Evolutionary conservation across 495 filamentous ascomycete genomes (phyloP).

Genomic region (Penicilliopsis zonata): DNA sequence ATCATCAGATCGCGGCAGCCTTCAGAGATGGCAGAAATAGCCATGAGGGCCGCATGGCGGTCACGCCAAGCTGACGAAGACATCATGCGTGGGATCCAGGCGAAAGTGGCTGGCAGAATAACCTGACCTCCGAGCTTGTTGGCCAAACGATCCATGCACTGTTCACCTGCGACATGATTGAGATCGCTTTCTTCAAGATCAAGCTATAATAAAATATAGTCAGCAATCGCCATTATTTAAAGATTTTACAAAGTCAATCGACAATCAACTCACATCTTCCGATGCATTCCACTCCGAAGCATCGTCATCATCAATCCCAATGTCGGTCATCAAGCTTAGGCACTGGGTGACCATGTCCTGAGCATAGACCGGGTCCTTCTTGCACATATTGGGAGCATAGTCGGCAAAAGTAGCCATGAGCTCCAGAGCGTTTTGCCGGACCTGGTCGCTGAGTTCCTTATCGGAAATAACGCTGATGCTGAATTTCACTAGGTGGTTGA

Average conservation of each 20-base stretch:
- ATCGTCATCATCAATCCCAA: constrained; percentile 90
- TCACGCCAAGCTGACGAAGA: constrained; percentile 90
- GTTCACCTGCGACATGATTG: constrained; percentile 97
- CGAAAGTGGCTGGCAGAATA: constrained; percentile 86
- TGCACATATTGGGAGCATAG: constrained; percentile 84
- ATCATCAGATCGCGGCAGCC: constrained; percentile 95
- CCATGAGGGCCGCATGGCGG: constrained; percentile 95
- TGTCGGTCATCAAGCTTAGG: constrained; percentile 97
- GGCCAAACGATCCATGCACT: constrained; percentile 95
- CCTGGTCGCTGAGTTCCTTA: constrained; percentile 81
- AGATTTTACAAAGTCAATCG: neutral
- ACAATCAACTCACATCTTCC: constrained; percentile 62
- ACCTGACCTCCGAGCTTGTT: constrained; percentile 89
- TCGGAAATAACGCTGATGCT: constrained; percentile 87
- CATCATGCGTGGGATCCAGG: constrained; percentile 97
- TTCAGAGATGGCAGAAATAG: constrained; percentile 97
- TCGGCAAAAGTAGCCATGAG: constrained; percentile 98
- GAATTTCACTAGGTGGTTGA: constrained; percentile 84
- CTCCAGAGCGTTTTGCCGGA: constrained; percentile 89
- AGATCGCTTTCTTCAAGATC: constrained; percentile 93
- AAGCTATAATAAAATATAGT: constrained; percentile 36
- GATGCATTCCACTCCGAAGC: constrained; percentile 85
- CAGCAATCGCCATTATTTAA: constrained; percentile 3
- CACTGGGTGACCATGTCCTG: constrained; percentile 98
- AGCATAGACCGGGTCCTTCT: constrained; percentile 81